A percentile compares a stretch with the other conserved stretches of the same genome.
Evolutionary conservation across 2,329 filamentous ascomycete species (phyloP).

Genomic region (Aspergillus calidoustus): DNA sequence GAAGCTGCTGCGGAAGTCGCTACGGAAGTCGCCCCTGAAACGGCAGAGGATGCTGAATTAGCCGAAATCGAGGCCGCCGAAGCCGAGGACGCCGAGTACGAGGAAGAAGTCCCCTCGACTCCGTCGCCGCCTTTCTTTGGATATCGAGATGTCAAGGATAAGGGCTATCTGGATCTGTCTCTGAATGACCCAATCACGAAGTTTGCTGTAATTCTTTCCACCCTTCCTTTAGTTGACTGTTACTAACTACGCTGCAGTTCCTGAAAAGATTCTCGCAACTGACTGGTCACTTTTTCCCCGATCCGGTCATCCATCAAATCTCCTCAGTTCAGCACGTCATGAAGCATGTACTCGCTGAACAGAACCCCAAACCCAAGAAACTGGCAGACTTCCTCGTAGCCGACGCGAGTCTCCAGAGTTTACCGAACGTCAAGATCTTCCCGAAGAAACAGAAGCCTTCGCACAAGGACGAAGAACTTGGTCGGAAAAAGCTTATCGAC

Average conservation of each 20-base stretch:
- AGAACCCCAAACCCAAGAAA: constrained; percentile 53
- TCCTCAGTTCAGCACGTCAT: constrained; percentile 61
- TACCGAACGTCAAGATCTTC: constrained; percentile 74
- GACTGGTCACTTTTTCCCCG: constrained; percentile 75
- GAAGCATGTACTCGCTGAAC: constrained; percentile 49
- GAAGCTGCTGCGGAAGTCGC: constrained; percentile 15
- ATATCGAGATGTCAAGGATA: constrained; percentile 40
- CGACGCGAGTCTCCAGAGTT: constrained; percentile 52
- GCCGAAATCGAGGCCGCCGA: constrained; percentile 17
- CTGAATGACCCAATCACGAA: constrained; percentile 65
- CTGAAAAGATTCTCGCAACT: constrained; percentile 80
- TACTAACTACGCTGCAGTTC: constrained; percentile 58
- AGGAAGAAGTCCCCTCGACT: constrained; percentile 29
- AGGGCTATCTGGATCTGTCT: constrained; percentile 62
- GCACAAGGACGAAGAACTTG: constrained; percentile 72
- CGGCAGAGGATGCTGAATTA: constrained; percentile 14
- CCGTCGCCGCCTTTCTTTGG: constrained; percentile 23
- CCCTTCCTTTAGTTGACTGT: background rate
- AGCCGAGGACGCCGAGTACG: constrained; percentile 21
- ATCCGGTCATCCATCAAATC: constrained; percentile 66
- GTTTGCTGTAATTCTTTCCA: constrained; percentile 67
- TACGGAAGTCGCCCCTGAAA: constrained; percentile 14
- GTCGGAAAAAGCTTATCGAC: constrained; percentile 80
- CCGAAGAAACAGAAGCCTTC: constrained; percentile 68
- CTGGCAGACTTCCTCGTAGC: constrained; percentile 63